phyloP scores from a whole-genome alignment of 2,329 filamentous ascomycete species.

The Neofusicoccum sp. region DNA sequence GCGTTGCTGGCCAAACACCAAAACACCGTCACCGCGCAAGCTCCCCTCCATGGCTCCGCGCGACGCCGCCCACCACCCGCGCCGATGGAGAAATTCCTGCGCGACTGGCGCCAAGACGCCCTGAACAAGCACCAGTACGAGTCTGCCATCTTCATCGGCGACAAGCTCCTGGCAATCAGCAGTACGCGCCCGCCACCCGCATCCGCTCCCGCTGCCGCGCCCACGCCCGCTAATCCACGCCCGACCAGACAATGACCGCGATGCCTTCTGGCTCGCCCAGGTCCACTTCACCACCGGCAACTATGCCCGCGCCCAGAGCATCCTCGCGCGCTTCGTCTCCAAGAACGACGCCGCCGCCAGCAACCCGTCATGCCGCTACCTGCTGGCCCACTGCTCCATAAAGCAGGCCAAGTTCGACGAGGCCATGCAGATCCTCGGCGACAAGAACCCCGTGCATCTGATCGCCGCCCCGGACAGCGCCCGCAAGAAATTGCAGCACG shows the following conservation, averaged over 20 bases:
- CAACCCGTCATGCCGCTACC: conserved; percentile 85
- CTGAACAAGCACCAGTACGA: conserved; percentile 96
- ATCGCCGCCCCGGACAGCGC: conserved; percentile 66
- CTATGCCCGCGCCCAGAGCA: conserved; percentile 85
- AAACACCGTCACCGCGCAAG: conserved; percentile 2
- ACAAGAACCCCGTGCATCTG: conserved; percentile 89
- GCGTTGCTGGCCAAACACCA: conserved; percentile 6
- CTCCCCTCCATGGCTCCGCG: conserved; percentile 14
- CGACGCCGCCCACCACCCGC: neutral
- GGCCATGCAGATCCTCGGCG: conserved; percentile 79
- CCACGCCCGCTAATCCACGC: conserved; percentile 20
- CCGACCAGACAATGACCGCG: conserved; percentile 75
- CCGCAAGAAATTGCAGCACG: conserved; percentile 69
- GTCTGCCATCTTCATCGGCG: conserved; percentile 92
- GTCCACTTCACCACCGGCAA: conserved; percentile 95
- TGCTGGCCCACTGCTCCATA: conserved; percentile 90
- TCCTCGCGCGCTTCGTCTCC: conserved; percentile 67
- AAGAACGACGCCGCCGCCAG: conserved; percentile 78
- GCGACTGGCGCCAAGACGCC: conserved; percentile 93
- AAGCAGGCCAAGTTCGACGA: conserved; percentile 90
- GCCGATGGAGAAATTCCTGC: conserved; percentile 85
- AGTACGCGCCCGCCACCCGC: conserved; percentile 55
- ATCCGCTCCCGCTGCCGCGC: conserved; percentile 3
- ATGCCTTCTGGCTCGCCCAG: conserved; percentile 97
- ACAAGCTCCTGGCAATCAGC: conserved; percentile 92